Base-by-base conservation (phyloP, 2,329 filamentous ascomycete species). In the Cytospora schulzeri region DNA sequence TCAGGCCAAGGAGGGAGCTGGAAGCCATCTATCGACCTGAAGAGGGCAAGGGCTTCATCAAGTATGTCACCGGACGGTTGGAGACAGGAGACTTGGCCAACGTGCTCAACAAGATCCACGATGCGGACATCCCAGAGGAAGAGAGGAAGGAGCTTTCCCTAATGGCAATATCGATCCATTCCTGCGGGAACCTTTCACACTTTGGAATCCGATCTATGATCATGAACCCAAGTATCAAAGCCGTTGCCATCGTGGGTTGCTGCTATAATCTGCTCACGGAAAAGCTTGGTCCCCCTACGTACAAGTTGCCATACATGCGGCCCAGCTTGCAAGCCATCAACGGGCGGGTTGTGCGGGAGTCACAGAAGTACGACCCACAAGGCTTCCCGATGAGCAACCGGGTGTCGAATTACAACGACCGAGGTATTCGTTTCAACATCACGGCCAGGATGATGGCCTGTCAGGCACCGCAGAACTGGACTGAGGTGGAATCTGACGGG, bases 391-490 rank as follows among this genome's bases (percentile, higher is more conserved):
- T 99, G 90, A 96, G 91, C 65, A 80, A 88, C 53, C 84, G 83
- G 17, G 81, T 97, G 57, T 82, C 73, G 76, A 86, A 75, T 4
- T 85, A 89, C 70, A 76, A 80, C 24, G 79, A 77, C 19, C 80
- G 82, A 11, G 92, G 93, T 2, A 83, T 98, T 55, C 85, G 91
- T 28, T 83, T 98, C 64, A 98, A 99, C 76, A 97, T 98, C 73
- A 99, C 95, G 4, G 93, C 95, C 1, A 87, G 95, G 53, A 97
- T 97, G 90, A 97, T 98, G 94, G 94, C 94, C 3, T 93, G 96
- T 57, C 95, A 99, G 78, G 95, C 95, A 9, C 93, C 95, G 1
- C 83, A 88, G 66, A 99, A 99, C 79, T 99, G 95, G 95, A 91
- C 90, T 2, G 80, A 82, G 28, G 80, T 83, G 31, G 93, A 97